Percentiles rank a stretch among this genome's conserved stretches.
Evolutionary conservation across 495 filamentous ascomycete species (phyloP).

Genomic region (Neurospora cerealis): DNA sequence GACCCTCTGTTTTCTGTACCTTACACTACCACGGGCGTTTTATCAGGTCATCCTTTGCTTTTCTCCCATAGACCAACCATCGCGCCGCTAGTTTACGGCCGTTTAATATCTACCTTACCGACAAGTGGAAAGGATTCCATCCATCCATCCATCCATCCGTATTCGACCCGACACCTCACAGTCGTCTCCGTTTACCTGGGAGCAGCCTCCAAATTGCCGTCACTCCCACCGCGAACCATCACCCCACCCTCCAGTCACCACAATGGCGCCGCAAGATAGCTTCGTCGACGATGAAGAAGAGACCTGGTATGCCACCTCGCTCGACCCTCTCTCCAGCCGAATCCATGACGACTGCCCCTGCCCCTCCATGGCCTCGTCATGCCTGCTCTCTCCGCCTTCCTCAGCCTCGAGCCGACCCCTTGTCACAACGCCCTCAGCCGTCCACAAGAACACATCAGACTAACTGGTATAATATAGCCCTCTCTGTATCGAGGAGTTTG

Average conservation of each 20-base stretch:
- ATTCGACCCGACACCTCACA: neutral
- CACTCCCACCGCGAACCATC: constrained; percentile 10
- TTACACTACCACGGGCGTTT: constrained; percentile 17
- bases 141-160: neutral
- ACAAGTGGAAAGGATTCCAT: neutral
- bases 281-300: constrained; percentile 98
- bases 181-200: constrained; percentile 1
- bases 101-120: constrained; percentile 11
- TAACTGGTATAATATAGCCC: constrained; percentile 44
- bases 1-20: constrained; percentile 8
- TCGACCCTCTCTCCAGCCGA: neutral
- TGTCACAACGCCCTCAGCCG: constrained; percentile 4
- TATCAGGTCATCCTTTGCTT: constrained; percentile 9
- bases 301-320: constrained; percentile 53
- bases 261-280: constrained; percentile 77
- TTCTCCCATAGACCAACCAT: constrained; percentile 6
- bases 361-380: neutral
- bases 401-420: neutral
- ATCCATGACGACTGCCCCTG: neutral
- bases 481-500: constrained; percentile 98
- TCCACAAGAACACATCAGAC: constrained; percentile 1
- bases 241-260: constrained; percentile 22
- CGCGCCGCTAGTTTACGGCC: neutral
- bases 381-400: constrained; percentile 5
- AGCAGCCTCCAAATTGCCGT: constrained; percentile 1